phyloP scores from a whole-genome alignment of 164 flowering plant species.

The Tetracentron sinense region DNA sequence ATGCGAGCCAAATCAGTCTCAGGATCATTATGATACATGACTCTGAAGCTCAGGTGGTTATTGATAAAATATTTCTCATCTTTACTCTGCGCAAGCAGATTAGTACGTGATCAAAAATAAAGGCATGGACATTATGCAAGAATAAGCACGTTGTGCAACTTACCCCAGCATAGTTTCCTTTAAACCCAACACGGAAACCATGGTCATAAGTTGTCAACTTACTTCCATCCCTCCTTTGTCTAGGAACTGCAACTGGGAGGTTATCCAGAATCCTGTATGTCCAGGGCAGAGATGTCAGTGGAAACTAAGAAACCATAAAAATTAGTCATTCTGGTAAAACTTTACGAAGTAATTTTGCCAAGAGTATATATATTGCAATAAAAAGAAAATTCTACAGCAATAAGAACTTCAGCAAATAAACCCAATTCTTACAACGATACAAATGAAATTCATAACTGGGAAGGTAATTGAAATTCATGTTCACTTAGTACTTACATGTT shows the following conservation, averaged over 20 bases:
- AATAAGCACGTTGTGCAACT: conserved; percentile 10
- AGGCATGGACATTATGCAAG: not conserved
- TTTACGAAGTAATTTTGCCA: too few relatives aligned
- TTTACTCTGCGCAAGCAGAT: conserved; percentile 37
- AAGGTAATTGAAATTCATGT: not conserved
- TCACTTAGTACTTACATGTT: conserved; percentile 43
- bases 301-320: too few relatives aligned
- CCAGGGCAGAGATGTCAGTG: not conserved
- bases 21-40: conserved; percentile 55
- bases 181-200: conserved; percentile 86
- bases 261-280: conserved; percentile 63
- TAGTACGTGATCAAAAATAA: not conserved
- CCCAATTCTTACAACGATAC: conserved; percentile 1
- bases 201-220: conserved; percentile 61
- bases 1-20: conserved; percentile 56
- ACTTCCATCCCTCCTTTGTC: conserved; percentile 75
- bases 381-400: too few relatives aligned
- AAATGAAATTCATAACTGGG: not conserved
- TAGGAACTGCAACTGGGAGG: conserved; percentile 89
- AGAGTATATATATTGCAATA: too few relatives aligned
- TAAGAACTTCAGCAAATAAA: too few relatives aligned
- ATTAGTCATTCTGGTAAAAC: not conserved
- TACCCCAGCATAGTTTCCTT: conserved; percentile 49
- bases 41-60: conserved; percentile 61
- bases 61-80: conserved; percentile 53